Evolutionary conservation across 148 eudicot genomes (phyloP), one percentile per base, ranked within the genome.

Genomic region (Chenopodium formosanum): DNA sequence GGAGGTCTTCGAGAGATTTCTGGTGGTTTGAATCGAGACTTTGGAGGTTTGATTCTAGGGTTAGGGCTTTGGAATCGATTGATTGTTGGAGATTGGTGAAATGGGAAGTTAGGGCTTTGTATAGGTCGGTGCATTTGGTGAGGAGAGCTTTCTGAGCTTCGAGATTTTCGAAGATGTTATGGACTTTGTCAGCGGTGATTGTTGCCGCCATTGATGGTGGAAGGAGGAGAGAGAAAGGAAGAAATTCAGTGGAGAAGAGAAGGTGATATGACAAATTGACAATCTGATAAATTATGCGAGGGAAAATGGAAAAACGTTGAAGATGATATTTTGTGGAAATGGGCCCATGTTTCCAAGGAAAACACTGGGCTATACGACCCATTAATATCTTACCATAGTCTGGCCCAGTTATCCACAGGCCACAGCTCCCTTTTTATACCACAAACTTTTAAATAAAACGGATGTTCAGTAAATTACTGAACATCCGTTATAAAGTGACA

Each of bases 21-120:
- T 74, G 64, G 82, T 81, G 65, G 1, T 58, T 32, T 63, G 86
- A 67, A 80, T 86, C 76, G 65, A 91, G 84, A 48, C 82, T 62
- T 77, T 82, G 78, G 79, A 87, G 79, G 37, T 86, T 80, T 75
- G 89, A 66, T 62, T 86, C 89, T 56, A 91, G 90, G 81, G 82
- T 62, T 86, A 83, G 81, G 78, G 89, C 77, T 77, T 85, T 85
- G 11, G 80, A 25, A 12, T 79, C 22, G 79, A 89, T 79, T 67
- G 91, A 76, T 32, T 82, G 56, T 1, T 87, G 79, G 17, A 89
- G 68, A 27, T 83, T 76, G 3, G 81, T 37, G 88, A 88, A 88
- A 44, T 85, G 88, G 40, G 84, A 25, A 19, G 84, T 84, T 83
- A 91, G 88, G 89, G 90, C 79, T 88, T 85, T 87, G 90, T 89